phyloP scores from a whole-genome alignment of 2,329 filamentous ascomycete genomes.

The Aspergillus pseudonomiae region DNA sequence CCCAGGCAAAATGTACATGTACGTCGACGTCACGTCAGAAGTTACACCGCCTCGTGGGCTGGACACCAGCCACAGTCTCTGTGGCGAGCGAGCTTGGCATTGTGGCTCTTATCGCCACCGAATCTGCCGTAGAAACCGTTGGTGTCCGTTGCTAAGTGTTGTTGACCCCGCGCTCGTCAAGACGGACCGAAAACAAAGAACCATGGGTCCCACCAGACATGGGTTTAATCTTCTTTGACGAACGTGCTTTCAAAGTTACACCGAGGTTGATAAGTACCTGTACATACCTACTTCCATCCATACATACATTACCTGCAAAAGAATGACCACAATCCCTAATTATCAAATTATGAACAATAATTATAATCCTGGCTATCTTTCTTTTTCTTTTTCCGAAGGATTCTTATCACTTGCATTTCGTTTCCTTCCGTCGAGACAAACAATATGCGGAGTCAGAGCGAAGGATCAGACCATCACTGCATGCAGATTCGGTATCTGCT shows the following conservation, averaged over 20 bases:
- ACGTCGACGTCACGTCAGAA: slow-evolving; percentile 14
- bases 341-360: background rate
- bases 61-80: slow-evolving; percentile 5
- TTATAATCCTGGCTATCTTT: background rate
- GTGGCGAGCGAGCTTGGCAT: background rate
- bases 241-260: background rate
- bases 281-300: background rate
- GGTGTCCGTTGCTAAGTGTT: background rate
- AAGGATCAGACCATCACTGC: slow-evolving; percentile 5
- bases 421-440: background rate
- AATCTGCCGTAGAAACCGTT: background rate
- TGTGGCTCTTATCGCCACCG: background rate
- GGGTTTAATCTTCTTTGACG: slow-evolving; percentile 14
- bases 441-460: background rate
- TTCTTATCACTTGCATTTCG: background rate
- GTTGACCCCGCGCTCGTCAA: slow-evolving; percentile 4
- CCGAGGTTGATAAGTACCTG: background rate
- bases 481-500: slow-evolving; percentile 1
- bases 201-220: slow-evolving; percentile 16
- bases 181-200: slow-evolving; percentile 15
- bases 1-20: slow-evolving; percentile 5
- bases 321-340: background rate
- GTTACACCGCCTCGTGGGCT: slow-evolving; percentile 7
- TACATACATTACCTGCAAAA: background rate
- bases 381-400: background rate